Evolutionary conservation across 106 monocot genomes (phyloP), one percentile per base, ranked within the genome.

Genomic region (Dactylorhiza incarnata): DNA sequence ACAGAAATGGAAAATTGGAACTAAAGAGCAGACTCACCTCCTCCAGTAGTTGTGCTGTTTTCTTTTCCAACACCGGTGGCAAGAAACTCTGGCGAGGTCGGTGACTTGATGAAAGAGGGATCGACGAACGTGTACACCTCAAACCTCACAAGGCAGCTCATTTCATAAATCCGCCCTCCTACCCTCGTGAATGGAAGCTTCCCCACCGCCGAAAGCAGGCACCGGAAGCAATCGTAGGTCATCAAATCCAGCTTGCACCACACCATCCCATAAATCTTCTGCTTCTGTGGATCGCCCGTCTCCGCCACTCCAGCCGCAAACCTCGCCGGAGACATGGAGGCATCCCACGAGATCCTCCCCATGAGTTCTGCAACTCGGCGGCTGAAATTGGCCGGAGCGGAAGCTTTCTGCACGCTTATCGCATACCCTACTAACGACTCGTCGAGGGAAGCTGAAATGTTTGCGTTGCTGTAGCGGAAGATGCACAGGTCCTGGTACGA

Each of bases 401-500:
- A 16, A 5, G 69, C 0, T 22, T 7, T 16, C n/a, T 17, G 9
- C 15, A 1, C 16, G 46, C 45, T 46, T 17, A 17, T 1, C 0
- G 16, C 3, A 46, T 49, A 17, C 16, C 46, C 46, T 58, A 71
- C 65, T 50, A 26, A 0, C n/a, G 5, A 9, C 61, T 70, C 17
- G n/a, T 2, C 12, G 15, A 46, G 5, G n/a, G 2, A 6, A 45
- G 29, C 47, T 11, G 68, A 3, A 43, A 82, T 70, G 24, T 47
- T 15, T 13, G 8, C 6, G 77, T 83, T 75, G 19, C 79, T 77
- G 65, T 80, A 88, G 17, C 80, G 80, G 20, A 88, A 77, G 48
- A 55, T 0, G 85, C 88, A 88, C 20, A 49, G 4, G 17, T 88
- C 85, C 46, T 86, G 81, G 75, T 72, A 83, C 13, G 83, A 54